Evolutionary conservation across 768 basidiomycete genomes (phyloP).

Genomic region (Macrocybe gigantea): DNA sequence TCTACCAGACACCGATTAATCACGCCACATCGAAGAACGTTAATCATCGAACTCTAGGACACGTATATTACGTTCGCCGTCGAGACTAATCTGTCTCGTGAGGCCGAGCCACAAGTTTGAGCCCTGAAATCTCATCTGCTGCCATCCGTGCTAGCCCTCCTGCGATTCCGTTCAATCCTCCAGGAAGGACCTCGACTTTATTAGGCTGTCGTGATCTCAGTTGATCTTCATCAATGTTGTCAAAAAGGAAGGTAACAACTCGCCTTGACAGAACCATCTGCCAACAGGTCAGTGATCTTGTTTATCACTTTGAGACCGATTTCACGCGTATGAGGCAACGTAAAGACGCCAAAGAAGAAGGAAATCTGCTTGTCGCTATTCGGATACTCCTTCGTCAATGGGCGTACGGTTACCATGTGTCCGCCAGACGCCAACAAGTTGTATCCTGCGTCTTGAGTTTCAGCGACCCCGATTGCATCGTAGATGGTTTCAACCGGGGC

Average conservation of each 20-base stretch:
- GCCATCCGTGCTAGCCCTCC: conserved; percentile 35
- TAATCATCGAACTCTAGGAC: no score
- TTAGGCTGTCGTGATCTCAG: conserved; percentile 30
- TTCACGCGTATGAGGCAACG: neutral
- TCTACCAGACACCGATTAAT: no score
- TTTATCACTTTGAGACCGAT: neutral
- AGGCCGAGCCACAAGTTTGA: conserved; percentile 40
- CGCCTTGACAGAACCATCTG: neutral
- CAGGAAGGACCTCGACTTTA: conserved; percentile 32
- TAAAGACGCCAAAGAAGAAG: neutral
- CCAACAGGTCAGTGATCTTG: neutral
- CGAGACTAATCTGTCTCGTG: conserved; percentile 20
- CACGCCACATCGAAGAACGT: no score
- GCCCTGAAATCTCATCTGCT: conserved; percentile 33
- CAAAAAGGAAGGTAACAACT: neutral
- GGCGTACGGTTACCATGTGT: neutral
- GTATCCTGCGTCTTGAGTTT: conserved; percentile 6
- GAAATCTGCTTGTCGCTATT: neutral
- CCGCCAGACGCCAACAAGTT: conserved; percentile 3
- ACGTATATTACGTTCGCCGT: no score
- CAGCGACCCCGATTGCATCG: conserved; percentile 1
- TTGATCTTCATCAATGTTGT: neutral
- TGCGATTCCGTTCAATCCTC: conserved; percentile 37
- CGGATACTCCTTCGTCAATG: neutral
- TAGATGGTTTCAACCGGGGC: conserved; percentile 1